Percentiles rank a stretch among this genome's conserved stretches.
Evolutionary conservation across 2,329 filamentous ascomycete genomes (phyloP).

Genomic region (Penicillium sp.): DNA sequence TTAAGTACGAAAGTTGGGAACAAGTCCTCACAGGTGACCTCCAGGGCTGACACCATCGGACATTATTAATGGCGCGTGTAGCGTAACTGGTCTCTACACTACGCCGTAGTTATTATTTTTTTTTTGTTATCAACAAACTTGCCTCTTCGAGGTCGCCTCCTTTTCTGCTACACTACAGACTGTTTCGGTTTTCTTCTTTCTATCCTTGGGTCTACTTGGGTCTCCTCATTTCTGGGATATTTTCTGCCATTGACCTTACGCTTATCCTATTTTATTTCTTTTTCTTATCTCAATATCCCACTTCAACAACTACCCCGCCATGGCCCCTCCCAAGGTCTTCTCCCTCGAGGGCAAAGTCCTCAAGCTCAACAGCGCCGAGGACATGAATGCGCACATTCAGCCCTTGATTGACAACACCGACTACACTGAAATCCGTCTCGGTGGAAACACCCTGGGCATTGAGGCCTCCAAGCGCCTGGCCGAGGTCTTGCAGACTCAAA

Average conservation of each 20-base stretch:
- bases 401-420: constrained; percentile 69
- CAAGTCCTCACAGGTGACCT: constrained; percentile 4
- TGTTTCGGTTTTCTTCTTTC: constrained; percentile 7
- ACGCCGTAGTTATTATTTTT: constrained; percentile 26
- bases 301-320: constrained; percentile 43
- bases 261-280: background rate
- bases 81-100: constrained; percentile 22
- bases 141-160: constrained; percentile 14
- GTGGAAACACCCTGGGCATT: constrained; percentile 90
- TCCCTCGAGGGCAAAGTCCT: constrained; percentile 88
- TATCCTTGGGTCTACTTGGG: constrained; percentile 2
- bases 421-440: constrained; percentile 75
- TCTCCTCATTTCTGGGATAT: constrained; percentile 1
- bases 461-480: constrained; percentile 83
- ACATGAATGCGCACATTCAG: constrained; percentile 81
- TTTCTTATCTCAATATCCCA: constrained; percentile 14
- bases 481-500: constrained; percentile 79
- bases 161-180: constrained; percentile 9
- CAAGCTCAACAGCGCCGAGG: constrained; percentile 85
- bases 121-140: constrained; percentile 20
- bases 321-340: constrained; percentile 64
- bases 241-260: background rate
- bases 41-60: constrained; percentile 10
- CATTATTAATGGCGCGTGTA: constrained; percentile 22
- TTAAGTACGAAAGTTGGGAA: constrained; percentile 3